Base-by-base conservation (phyloP, 2,329 filamentous ascomycete species). In the Nemania serpens region DNA sequence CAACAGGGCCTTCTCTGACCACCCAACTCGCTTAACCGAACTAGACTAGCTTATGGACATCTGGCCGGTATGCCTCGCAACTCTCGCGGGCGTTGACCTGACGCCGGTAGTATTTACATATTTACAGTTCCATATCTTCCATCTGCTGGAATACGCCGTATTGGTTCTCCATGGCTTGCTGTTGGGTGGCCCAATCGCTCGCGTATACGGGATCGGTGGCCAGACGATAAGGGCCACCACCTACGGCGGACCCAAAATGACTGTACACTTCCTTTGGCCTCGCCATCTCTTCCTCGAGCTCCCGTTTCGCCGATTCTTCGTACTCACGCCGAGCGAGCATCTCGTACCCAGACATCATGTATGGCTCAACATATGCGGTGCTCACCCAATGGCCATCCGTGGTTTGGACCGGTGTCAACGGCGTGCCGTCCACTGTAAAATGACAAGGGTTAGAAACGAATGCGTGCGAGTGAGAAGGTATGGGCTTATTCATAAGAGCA, bases 311-410 rank as follows among this genome's bases (percentile, higher is more conserved):
- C 2, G 81, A 81, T 57, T 81, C 77, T 68, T 89, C 83, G 63
- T 88, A 86, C 70, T 91, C 88, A 55, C 85, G 81, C 59, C 81
- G 80, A 60, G 88, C 86, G 59, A 90, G 77, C 70, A 85, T 81
- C 69, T 91, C 89, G 72, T 96, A 97, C 13, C 93, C 93, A 6
- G 86, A 88, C 49, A 85, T 75, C 84, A 97, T 96, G 75, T 97
- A 97, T 0, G 92, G 92, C 75, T 96, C 91, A 41, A 84, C 86
- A 62, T 84, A 81, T 25, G 70, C 73, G 29, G 69, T 66, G 59
- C 73, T 72, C 48, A 78, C 69, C 84, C 85, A 88, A 53, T 80
- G 79, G 25, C 84, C 80, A 61, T 86, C 82, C 9, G 76, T 74
- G 2, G 77, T 77, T 71, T 88, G 85, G 7, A 80, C 74, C 0